Evolutionary conservation across 306 rosid species (phyloP).

Genomic region (Malus sieversii): DNA sequence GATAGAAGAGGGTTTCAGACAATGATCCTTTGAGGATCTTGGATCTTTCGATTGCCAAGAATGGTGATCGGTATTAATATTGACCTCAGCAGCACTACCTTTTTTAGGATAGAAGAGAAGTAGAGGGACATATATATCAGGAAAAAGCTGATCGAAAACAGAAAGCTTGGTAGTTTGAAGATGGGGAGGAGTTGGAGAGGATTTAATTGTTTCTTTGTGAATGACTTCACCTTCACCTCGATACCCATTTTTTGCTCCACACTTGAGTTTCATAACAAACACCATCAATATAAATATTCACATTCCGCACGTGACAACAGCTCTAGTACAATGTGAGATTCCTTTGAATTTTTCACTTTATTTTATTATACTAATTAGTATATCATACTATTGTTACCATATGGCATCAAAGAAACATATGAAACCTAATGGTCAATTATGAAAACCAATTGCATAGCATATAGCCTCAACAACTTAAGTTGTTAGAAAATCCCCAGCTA

Average conservation of each 20-base stretch:
- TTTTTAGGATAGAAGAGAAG: constrained; percentile 3
- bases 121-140: background rate
- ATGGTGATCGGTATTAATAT: background rate
- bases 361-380: background rate
- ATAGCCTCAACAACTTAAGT: background rate
- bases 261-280: background rate
- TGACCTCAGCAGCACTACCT: background rate
- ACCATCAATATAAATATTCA: background rate
- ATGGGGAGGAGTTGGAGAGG: background rate
- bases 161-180: background rate
- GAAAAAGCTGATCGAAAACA: background rate
- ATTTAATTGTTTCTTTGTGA: background rate
- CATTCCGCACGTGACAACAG: too few species aligned
- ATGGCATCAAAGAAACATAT: background rate
- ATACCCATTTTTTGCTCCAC: background rate
- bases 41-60: background rate
- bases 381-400: too few species aligned
- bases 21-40: background rate
- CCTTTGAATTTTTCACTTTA: too few species aligned
- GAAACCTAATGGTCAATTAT: background rate
- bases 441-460: background rate
- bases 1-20: constrained; percentile 14
- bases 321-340: too few species aligned
- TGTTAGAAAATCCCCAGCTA: too few species aligned
- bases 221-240: background rate